These are phyloP conservation scores for Mentha longifolia DNA, from an alignment of 257 asterid genomes.

Conservation along the genomic window DNA sequence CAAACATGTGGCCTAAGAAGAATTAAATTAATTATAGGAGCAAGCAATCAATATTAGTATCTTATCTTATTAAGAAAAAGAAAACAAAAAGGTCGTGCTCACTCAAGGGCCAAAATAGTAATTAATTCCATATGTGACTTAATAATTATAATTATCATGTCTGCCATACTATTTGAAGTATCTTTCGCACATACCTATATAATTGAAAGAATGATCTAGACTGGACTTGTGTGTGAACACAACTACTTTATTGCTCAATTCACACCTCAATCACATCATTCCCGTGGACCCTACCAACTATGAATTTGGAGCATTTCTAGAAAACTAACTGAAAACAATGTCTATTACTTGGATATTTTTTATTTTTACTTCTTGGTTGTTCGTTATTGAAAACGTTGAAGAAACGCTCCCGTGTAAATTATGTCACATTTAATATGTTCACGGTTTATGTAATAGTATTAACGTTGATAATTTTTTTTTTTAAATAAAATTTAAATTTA, in stretches of 20 bases:
- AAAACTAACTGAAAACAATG: background rate
- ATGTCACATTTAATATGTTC: too few species aligned
- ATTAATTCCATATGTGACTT: background rate
- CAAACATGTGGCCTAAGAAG: background rate
- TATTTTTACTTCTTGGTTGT: background rate
- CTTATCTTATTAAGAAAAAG: too few species aligned
- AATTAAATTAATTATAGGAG: too few species aligned
- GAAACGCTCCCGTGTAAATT: background rate
- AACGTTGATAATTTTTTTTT: too few species aligned
- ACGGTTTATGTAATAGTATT: too few species aligned
- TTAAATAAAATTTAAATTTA: too few species aligned
- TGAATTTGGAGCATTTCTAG: too few species aligned
- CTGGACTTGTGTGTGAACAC: background rate
- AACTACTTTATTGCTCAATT: background rate
- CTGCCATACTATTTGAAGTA: conserved; percentile 22
- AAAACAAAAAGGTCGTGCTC: background rate
- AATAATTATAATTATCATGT: background rate
- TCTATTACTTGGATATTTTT: too few species aligned
- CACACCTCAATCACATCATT: conserved; percentile 5
- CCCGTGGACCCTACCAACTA: background rate
- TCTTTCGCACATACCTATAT: conserved; percentile 26
- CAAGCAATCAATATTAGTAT: too few species aligned
- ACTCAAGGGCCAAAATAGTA: conserved; percentile 18
- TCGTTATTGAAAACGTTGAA: background rate
- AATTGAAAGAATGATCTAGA: background rate